Evolutionary conservation across 106 monocot genomes (phyloP), one percentile per base, ranked within the genome.

Genomic region (Alisma plantagoaquatica): DNA sequence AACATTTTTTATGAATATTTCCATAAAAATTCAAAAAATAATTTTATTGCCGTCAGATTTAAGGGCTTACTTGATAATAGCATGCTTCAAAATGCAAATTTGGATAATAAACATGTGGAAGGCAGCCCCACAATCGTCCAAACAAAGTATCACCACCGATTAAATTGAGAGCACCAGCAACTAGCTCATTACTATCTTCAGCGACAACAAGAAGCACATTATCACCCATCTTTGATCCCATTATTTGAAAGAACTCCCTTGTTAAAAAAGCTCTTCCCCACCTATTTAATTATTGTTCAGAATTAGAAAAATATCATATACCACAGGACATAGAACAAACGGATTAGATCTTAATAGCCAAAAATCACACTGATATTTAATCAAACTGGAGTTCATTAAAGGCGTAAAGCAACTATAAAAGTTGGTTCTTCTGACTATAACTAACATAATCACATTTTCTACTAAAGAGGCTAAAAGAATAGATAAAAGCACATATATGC

Each of bases 81-180:
- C 96, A 98, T 27, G 89, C 96, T 77, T 98, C 89, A 67, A 98
- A 96, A 77, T 98, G 96, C 72, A 98, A 75, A 72, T 65, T 79
- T 20, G 89, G 96, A 69, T 76, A 98, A 63, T 89, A 98, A 3
- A 68, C 80, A 68, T 49, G 54, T 45, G 96, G 84, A 11, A 74
- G 62, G 53, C 96, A 98, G 3, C 96, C 89, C 96, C 96, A 98
- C 67, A 98, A 74, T 23, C 89, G 84, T 29, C 96, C 96, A 75
- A 85, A 98, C 56, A 98, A 59, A 48, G 96, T 90, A 61, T 85
- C 82, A 29, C 89, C 96, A 51, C 96, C 96, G 47, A 89, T 90
- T 62, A 98, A 67, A 62, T 89, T 85, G 43, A 98, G 84, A 69
- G 96, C 96, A 50, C 96, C 89, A 4, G 96, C 96, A 59, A 98